Evolutionary conservation across 352 stramenopile species (phyloP), one percentile per base, ranked within the genome.

Genomic region (Pythium graminicola): DNA sequence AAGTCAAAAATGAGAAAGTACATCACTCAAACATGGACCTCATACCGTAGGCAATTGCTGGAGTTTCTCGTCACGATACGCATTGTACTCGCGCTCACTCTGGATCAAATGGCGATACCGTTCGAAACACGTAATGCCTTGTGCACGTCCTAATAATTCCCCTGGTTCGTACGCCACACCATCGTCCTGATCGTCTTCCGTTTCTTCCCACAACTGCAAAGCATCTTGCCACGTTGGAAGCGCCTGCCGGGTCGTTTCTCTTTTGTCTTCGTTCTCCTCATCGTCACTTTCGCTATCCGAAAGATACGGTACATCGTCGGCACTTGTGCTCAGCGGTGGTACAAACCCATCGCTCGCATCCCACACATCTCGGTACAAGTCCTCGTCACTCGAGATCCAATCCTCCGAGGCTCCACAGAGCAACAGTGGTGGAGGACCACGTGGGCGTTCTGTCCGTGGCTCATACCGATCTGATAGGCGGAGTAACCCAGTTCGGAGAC

Each of bases 261-360:
- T 27, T n/a, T 32, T 27, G 1, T 33, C 55, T 4, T 10, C 24
- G 17, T 35, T 43, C 2, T 64, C 65, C 3, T 84, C 75, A 1
- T 82, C 70, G 29, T 90, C 80, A 54, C 77, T 91, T 32, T 91
- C 80, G 43, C 80, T 91, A 50, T 91, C 80, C 4, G 77, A 89
- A 32, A 91, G 65, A 55, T 47, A 67, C 8, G 73, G 62, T 6
- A 91, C 66, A 43, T 81, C 67, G 38, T 73, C 67, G 0, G 67
- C 36, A n/a, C 52, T 10, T 38, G 46, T 31, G 17, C 63, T 66
- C 14, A 86, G 50, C 14, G 38, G 28, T 1, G 76, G 76, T 8
- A 78, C 68, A 10, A 59, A 57, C 10, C 45, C 57, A 8, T 60
- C 54, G 6, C 39, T 59, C 8, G 78, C 52, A 35, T 73, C 61